Conservation (phyloP, 2,329 filamentous ascomycete genomes). For the Paramyrothecium sp. region DNA sequence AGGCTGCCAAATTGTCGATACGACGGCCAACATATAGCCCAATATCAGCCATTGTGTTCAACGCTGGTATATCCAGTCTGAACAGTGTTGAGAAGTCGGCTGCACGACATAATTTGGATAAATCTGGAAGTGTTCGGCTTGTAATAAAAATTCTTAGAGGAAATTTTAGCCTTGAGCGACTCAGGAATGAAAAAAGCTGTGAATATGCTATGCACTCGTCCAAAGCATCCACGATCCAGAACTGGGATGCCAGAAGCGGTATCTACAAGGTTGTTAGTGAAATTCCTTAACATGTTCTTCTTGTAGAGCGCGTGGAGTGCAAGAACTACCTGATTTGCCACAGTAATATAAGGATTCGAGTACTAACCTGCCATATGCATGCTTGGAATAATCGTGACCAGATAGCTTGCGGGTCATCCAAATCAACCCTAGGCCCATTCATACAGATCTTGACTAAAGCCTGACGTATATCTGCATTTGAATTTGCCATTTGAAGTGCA, state of each 20-base stretch:
- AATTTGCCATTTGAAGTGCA: constrained; percentile 29
- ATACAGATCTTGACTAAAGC: constrained; percentile 16
- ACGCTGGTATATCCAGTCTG: constrained; percentile 3
- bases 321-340: too few relatives aligned
- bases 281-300: too few relatives aligned
- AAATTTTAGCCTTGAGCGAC: constrained; percentile 10
- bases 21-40: constrained; percentile 18
- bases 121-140: constrained; percentile 19
- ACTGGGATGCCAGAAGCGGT: constrained; percentile 17
- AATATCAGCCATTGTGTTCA: constrained; percentile 23
- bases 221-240: constrained; percentile 32
- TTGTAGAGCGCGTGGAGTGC: too few relatives aligned
- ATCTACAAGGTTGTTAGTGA: too few relatives aligned
- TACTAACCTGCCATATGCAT: constrained; percentile 24
- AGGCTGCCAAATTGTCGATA: constrained; percentile 13
- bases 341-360: too few relatives aligned
- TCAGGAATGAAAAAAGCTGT: constrained; percentile 22
- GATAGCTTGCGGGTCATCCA: constrained; percentile 22
- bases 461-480: constrained; percentile 16
- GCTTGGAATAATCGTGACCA: constrained; percentile 30
- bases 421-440: constrained; percentile 16
- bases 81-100: constrained; percentile 1
- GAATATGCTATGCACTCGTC: constrained; percentile 26
- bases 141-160: constrained; percentile 26
- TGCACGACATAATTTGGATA: constrained; percentile 7